Evolutionary conservation across 169 alveolate genomes (phyloP), one percentile per base, ranked within the genome.

Genomic region (Eimeria brunetti): DNA sequence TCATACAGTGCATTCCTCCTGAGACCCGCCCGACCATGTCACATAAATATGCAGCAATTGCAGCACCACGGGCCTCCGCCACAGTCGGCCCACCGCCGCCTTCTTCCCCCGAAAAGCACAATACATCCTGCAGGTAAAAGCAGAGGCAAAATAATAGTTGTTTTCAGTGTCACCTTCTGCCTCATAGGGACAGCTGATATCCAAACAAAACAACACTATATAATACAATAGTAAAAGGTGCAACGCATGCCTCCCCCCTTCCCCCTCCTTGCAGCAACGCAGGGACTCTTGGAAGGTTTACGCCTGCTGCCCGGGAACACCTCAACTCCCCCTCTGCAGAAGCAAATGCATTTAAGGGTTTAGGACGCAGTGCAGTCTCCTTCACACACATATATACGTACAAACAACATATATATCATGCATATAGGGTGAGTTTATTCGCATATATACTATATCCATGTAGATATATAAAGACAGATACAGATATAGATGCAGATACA

Each of bases 71-170:
- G 56, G 71, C 94, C 46, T 69, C 71, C 22, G 85, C 94, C 51
- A 89, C 88, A 33, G 88, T 53, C 24, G 84, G 88, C 30, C 60
- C 86, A 24, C 60, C 75, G n/a, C 38, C 69, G 6, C 73, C 94
- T 27, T 89, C 94, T 33, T 89, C 89, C 62, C 49, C 94, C 78
- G 78, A 56, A 53, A 56, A 56, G 49, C 94, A 89, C 94, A 89
- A 53, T 9, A 73, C 86, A 56, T 89, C 92, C 92, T 85, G 81
- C 64, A 30, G 36, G 7, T 53, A 51, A 73, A 83, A n/a, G 18
- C 62, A 44, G 20, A 71, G 38, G 4, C 49, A 6, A 30, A 14
- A 51, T 22, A 1, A 69, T 71, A 30, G 30, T 20, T 1, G 24
- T 30, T 9, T 11, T 27, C n/a, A 8, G 64, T 14, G 12, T n/a